A percentile compares a stretch with the other conserved stretches of the same genome.
Evolutionary conservation across 352 stramenopile genomes (phyloP).

Genomic region (Phytophthora foliorum): DNA sequence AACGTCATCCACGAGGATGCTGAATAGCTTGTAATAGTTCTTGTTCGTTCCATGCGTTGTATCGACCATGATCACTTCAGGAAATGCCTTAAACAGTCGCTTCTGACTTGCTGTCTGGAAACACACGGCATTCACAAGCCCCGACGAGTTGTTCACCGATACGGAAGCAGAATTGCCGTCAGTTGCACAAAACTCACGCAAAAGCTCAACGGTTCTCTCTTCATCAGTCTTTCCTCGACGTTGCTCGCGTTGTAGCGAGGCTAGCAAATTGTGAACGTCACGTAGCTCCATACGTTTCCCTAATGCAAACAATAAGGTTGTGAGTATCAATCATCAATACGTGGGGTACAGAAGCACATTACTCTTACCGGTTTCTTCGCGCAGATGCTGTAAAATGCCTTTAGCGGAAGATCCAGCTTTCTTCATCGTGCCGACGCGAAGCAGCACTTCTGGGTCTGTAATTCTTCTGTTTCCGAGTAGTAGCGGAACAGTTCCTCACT

Average conservation of each 20-base stretch:
- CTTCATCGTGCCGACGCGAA: not conserved
- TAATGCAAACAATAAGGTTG: not conserved
- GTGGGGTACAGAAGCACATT: not conserved
- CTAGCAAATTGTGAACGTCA: slow-evolving; percentile 18
- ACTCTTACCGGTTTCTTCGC: slow-evolving; percentile 5
- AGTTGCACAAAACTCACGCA: slow-evolving; percentile 15
- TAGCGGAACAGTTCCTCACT: not conserved
- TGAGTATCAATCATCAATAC: not conserved
- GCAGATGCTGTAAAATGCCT: slow-evolving; percentile 8
- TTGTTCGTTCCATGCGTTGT: not conserved
- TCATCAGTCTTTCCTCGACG: slow-evolving; percentile 1
- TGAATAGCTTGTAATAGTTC: slow-evolving; percentile 29
- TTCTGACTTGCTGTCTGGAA: slow-evolving; percentile 18
- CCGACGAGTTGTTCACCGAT: slow-evolving; percentile 11
- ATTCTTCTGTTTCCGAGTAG: slow-evolving; percentile 5
- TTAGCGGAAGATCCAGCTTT: slow-evolving; percentile 9
- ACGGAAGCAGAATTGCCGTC: not conserved
- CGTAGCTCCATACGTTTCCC: slow-evolving; percentile 12
- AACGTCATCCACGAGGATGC: slow-evolving; percentile 17
- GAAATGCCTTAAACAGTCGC: slow-evolving; percentile 23
- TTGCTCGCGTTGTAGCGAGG: not conserved
- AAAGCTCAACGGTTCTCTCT: slow-evolving; percentile 1
- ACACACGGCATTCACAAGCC: slow-evolving; percentile 7
- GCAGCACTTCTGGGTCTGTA: not conserved
- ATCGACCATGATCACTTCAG: slow-evolving; percentile 22